Evolutionary conservation across 2,329 filamentous ascomycete genomes (phyloP).

Genomic region (Colletotrichum liriopes): DNA sequence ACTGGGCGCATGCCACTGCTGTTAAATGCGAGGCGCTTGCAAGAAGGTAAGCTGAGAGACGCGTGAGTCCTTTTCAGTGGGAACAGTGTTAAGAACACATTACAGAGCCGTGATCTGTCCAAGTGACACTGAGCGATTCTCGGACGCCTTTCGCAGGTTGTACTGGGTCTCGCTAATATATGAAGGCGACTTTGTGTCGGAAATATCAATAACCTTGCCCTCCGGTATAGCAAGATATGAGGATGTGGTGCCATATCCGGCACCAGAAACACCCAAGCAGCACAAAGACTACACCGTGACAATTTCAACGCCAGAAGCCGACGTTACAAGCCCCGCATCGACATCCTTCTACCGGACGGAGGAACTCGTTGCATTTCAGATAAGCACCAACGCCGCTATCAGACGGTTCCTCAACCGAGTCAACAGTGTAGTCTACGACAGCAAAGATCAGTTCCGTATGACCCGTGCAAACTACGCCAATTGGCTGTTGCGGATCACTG

Average conservation of each 20-base stretch:
- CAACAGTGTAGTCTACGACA: slow-evolving; percentile 50
- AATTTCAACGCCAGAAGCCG: background rate
- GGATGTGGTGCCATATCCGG: slow-evolving; percentile 48
- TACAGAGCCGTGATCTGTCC: background rate
- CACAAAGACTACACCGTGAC: background rate
- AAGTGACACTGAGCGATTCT: slow-evolving; percentile 3
- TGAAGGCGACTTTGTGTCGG: slow-evolving; percentile 51
- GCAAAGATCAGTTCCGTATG: slow-evolving; percentile 47
- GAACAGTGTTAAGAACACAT: no score
- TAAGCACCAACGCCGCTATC: slow-evolving; percentile 52
- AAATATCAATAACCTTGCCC: slow-evolving; percentile 48
- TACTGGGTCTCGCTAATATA: slow-evolving; percentile 52
- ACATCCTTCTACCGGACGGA: slow-evolving; percentile 37
- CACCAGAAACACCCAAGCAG: slow-evolving; percentile 13
- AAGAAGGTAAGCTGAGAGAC: slow-evolving; percentile 17
- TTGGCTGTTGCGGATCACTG: slow-evolving; percentile 48
- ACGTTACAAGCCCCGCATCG: slow-evolving; percentile 1
- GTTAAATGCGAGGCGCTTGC: slow-evolving; percentile 50
- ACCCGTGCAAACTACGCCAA: slow-evolving; percentile 45
- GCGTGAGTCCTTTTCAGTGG: no score
- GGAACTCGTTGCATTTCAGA: slow-evolving; percentile 50
- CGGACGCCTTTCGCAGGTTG: slow-evolving; percentile 47
- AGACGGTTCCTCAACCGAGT: slow-evolving; percentile 50
- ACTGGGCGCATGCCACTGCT: slow-evolving; percentile 48
- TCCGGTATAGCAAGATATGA: slow-evolving; percentile 51